Evolutionary conservation across 2,329 filamentous ascomycete genomes (phyloP).

Genomic region (Aspergillus neoniger): DNA sequence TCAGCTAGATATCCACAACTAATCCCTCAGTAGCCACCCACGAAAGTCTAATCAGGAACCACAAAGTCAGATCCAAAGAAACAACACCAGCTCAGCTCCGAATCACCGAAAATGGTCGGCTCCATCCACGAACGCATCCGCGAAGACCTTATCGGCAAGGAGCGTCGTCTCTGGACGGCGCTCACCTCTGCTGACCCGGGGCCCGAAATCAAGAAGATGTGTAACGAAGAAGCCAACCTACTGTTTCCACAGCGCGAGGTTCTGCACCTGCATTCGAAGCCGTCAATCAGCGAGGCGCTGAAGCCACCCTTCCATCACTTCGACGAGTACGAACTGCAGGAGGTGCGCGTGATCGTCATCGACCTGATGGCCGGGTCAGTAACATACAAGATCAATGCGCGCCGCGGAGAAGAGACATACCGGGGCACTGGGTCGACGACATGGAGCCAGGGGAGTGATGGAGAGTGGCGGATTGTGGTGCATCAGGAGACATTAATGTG

Average conservation of each 20-base stretch:
- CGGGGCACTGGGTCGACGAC: slow-evolving; percentile 35
- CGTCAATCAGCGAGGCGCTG: slow-evolving; percentile 27
- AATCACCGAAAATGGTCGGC: slow-evolving; percentile 28
- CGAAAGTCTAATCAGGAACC: too few relatives aligned
- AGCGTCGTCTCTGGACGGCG: slow-evolving; percentile 41
- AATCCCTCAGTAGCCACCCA: background rate
- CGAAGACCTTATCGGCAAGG: slow-evolving; percentile 37
- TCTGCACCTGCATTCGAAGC: slow-evolving; percentile 34
- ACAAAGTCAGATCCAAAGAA: background rate
- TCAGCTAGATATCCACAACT: background rate
- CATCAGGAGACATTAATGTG: slow-evolving; percentile 38
- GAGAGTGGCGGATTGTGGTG: slow-evolving; percentile 39
- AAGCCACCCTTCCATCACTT: slow-evolving; percentile 40
- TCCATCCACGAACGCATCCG: slow-evolving; percentile 42
- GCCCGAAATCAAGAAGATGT: slow-evolving; percentile 36
- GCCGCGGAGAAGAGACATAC: slow-evolving; percentile 29
- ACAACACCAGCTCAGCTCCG: background rate
- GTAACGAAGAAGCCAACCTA: slow-evolving; percentile 33
- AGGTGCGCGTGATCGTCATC: slow-evolving; percentile 33
- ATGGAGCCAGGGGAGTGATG: slow-evolving; percentile 42
- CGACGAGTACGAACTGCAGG: slow-evolving; percentile 25
- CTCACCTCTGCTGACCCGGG: slow-evolving; percentile 40
- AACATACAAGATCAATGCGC: slow-evolving; percentile 36
- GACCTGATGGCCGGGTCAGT: slow-evolving; percentile 40
- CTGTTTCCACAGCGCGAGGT: slow-evolving; percentile 37